phyloP scores from a whole-genome alignment of 805 yeast genomes.

The Spathaspora boniae region DNA sequence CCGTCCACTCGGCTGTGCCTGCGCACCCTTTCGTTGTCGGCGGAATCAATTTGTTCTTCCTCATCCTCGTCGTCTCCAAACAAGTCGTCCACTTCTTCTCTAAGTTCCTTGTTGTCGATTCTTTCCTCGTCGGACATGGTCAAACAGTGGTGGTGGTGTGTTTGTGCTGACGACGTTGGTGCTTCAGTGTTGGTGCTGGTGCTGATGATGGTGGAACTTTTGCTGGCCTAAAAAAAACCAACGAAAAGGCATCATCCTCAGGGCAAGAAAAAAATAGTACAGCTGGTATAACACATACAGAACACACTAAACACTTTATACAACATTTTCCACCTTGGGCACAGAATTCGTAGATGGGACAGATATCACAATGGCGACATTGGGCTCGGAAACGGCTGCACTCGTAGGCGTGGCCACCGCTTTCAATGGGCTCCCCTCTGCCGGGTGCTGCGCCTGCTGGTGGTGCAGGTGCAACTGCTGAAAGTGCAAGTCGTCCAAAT shows the following conservation, averaged over 20 bases:
- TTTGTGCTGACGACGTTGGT: too few relatives aligned
- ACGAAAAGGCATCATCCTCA: not conserved
- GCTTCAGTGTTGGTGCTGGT: too few relatives aligned
- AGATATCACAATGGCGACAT: conserved; percentile 12
- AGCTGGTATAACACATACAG: not conserved
- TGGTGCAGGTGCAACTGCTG: conserved; percentile 2
- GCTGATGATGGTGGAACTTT: too few relatives aligned
- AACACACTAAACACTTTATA: not conserved
- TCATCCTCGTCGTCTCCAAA: conserved; percentile 28
- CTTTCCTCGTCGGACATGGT: conserved; percentile 28
- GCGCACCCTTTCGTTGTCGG: too few relatives aligned
- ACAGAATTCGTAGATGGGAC: conserved; percentile 6
- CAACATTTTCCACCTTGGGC: not conserved
- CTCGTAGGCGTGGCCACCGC: not conserved
- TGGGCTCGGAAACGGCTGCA: conserved; percentile 4
- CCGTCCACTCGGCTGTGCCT: conserved; percentile 15
- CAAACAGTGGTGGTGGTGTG: too few relatives aligned
- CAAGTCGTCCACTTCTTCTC: conserved; percentile 33
- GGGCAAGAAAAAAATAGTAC: not conserved
- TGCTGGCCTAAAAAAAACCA: not conserved
- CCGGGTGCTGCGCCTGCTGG: conserved; percentile 6
- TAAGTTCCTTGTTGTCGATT: conserved; percentile 9
- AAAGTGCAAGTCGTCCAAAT: conserved; percentile 8
- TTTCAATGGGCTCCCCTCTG: not conserved
- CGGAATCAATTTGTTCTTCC: too few relatives aligned